Evolutionary conservation across 495 filamentous ascomycete species (phyloP).

Genomic region (Hypomontagnella submonticulosa): DNA sequence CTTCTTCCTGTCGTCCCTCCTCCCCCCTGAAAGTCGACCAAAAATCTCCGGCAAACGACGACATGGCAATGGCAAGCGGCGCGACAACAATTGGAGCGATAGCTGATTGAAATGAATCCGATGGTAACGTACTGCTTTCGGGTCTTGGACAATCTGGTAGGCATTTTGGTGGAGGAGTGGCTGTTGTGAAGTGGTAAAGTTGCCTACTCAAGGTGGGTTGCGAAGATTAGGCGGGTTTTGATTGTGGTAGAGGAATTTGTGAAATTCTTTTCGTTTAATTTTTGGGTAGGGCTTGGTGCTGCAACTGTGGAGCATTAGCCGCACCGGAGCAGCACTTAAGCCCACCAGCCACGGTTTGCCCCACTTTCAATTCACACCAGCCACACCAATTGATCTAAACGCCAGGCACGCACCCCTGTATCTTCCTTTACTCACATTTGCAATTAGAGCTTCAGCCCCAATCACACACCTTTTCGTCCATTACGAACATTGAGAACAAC

Average conservation of each 20-base stretch:
- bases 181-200: constrained; percentile 36
- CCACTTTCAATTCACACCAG: background rate
- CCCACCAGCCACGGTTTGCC: constrained; percentile 12
- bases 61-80: constrained; percentile 21
- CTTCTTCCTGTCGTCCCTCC: constrained; percentile 9
- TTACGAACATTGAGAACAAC: no score
- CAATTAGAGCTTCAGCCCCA: no score
- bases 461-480: no score
- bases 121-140: constrained; percentile 77
- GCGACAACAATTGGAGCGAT: constrained; percentile 42
- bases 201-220: constrained; percentile 38
- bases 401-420: no score
- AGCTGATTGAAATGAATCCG: constrained; percentile 23
- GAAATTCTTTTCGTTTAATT: constrained; percentile 45
- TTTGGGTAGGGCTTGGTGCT: constrained; percentile 40
- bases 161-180: constrained; percentile 67
- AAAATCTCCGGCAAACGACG: constrained; percentile 11
- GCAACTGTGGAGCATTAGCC: constrained; percentile 20
- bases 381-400: no score
- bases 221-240: constrained; percentile 31
- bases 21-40: constrained; percentile 14
- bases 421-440: no score
- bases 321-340: background rate
- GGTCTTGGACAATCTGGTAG: constrained; percentile 84
- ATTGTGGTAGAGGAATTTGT: constrained; percentile 34